Evolutionary conservation across 352 stramenopile species (phyloP), one percentile per base, ranked within the genome.

Genomic region (Globisporangium canariense): DNA sequence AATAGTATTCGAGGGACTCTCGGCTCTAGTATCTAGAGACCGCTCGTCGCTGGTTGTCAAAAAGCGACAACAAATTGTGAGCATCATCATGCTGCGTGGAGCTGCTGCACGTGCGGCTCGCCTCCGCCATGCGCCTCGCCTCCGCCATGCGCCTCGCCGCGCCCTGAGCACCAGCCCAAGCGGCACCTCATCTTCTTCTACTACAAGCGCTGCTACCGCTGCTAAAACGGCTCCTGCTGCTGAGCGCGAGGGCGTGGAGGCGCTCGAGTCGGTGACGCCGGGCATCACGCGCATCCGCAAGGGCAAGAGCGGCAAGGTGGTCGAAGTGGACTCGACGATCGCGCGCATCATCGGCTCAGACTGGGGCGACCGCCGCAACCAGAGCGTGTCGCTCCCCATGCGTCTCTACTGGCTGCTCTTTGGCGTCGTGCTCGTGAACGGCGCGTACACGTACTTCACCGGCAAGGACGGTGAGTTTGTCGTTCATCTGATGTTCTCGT

Each of bases 401-500:
- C 83, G 82, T 30, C 52, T 91, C 18, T 91, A 91, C 63, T 91
- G 83, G 83, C 30, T 83, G 43, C 25, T 89, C 50, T 91, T 91
- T 58, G 67, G 34, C 4, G 18, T 87, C 8, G 76, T 91, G 55
- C 52, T 91, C 34, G 62, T 41, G 63, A 91, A 90, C 62, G 83
- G 83, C 25, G 40, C 80, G 53, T 88, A 81, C 68, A 89, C 82
- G 46, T 86, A 84, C 51, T 62, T 78, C 28, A 38, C 65, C 1
- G 79, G 79, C 52, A 81, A 85, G 46, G 79, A 88, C 64, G 72
- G 71, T 77, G 55, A 5, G 64, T 58, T 5, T 49, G 9, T 53
- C 22, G 16, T 58, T 32, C 28, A 43, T 46, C 3, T 6, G 34
- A 10, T 53, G 45, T 30, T 51, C n/a, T 25, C 2, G 8, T 47